phyloP scores from a whole-genome alignment of 163 green algal genomes.

The Chloroidium sp. region DNA sequence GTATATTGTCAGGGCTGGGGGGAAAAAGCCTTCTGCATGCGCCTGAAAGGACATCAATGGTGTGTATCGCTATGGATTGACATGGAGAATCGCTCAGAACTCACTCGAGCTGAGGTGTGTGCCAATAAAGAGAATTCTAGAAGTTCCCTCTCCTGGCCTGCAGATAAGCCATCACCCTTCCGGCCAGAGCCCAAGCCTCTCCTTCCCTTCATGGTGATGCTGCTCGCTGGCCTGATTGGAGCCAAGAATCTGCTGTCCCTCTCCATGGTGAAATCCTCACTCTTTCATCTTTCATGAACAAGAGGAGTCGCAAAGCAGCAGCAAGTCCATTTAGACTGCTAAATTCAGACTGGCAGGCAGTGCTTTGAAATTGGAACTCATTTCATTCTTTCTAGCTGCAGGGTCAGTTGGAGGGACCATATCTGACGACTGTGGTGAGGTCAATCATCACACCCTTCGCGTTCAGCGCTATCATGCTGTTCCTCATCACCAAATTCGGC shows the following conservation, averaged over 20 bases:
- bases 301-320: not conserved
- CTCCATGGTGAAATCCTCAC: not conserved
- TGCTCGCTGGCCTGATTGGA: conserved; percentile 15
- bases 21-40: too few relatives aligned
- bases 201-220: conserved; percentile 17
- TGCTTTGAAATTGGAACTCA: not conserved
- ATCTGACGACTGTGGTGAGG: not conserved
- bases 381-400: not conserved
- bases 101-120: too few relatives aligned
- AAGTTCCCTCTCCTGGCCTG: not conserved
- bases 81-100: too few relatives aligned
- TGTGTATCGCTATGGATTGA: too few relatives aligned
- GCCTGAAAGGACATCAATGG: too few relatives aligned
- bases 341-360: not conserved
- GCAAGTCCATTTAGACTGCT: not conserved
- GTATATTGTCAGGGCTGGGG: too few relatives aligned
- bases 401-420: conserved; percentile 1
- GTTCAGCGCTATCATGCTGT: conserved; percentile 35
- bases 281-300: too few relatives aligned
- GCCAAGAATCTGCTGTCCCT: not conserved
- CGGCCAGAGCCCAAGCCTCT: conserved; percentile 33
- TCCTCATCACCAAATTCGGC: conserved; percentile 40
- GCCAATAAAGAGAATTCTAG: too few relatives aligned
- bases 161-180: conserved; percentile 25
- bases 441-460: conserved; percentile 34